These are phyloP conservation scores for Trichoderma virens DNA, from an alignment of 495 filamentous ascomycete genomes.

Conservation along the genomic window DNA sequence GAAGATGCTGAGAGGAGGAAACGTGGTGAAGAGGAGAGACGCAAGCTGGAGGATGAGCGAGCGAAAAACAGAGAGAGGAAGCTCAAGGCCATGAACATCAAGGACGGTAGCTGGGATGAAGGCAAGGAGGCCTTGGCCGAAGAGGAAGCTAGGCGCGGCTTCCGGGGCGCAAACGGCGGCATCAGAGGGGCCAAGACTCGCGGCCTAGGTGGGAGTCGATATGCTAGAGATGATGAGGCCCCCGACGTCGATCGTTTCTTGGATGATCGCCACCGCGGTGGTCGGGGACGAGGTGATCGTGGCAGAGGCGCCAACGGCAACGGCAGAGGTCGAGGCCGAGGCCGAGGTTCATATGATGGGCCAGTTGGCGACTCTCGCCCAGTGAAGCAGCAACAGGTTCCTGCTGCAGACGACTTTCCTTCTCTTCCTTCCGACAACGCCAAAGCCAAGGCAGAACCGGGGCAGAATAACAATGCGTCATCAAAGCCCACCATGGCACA, in stretches of 20 bases:
- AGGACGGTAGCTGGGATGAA: constrained; percentile 38
- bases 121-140: constrained; percentile 30
- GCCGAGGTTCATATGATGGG: constrained; percentile 15
- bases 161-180: constrained; percentile 35
- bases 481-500: constrained; percentile 11
- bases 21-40: constrained; percentile 32
- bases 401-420: constrained; percentile 33
- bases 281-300: constrained; percentile 23
- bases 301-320: constrained; percentile 17
- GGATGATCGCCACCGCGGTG: constrained; percentile 21
- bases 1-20: constrained; percentile 33
- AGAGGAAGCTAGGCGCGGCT: constrained; percentile 25
- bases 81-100: constrained; percentile 35
- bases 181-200: constrained; percentile 25
- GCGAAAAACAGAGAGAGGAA: constrained; percentile 41
- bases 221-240: constrained; percentile 18
- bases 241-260: constrained; percentile 18
- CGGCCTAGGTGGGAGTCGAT: constrained; percentile 28
- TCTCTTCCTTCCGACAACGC: constrained; percentile 26
- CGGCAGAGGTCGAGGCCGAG: constrained; percentile 13
- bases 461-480: no score
- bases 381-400: constrained; percentile 12
- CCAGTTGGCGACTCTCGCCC: constrained; percentile 16
- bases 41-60: constrained; percentile 42
- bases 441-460: neutral